Conservation (phyloP, 2,329 filamentous ascomycete genomes). For the Teratosphaeria zuluensis region DNA sequence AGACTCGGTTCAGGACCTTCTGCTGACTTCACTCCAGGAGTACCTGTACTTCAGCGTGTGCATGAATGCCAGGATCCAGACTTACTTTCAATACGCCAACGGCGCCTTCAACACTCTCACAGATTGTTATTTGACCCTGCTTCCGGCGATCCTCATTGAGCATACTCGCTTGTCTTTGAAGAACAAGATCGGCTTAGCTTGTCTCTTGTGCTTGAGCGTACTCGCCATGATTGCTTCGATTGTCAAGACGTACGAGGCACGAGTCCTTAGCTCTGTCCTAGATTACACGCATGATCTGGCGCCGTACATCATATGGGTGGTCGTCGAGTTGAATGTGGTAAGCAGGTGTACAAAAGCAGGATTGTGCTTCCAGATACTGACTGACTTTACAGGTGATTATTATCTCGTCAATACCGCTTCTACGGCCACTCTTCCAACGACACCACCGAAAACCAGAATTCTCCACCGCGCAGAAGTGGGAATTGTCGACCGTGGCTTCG, state of each 20-base stretch:
- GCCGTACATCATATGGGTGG: constrained; percentile 19
- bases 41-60: constrained; percentile 5
- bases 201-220: constrained; percentile 18
- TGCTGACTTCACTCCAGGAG: not conserved
- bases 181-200: constrained; percentile 16
- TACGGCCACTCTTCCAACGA: constrained; percentile 17
- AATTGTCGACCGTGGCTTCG: constrained; percentile 1
- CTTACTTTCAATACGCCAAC: constrained; percentile 12
- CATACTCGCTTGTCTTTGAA: constrained; percentile 17
- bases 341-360: not conserved
- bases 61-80: constrained; percentile 7
- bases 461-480: constrained; percentile 1
- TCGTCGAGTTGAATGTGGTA: constrained; percentile 27
- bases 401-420: constrained; percentile 19
- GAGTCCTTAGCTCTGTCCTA: constrained; percentile 13
- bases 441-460: not conserved
- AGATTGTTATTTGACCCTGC: constrained; percentile 19
- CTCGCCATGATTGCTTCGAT: constrained; percentile 22
- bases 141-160: constrained; percentile 22
- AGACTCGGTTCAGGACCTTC: not conserved
- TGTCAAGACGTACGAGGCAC: constrained; percentile 23
- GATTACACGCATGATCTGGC: constrained; percentile 22
- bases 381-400: constrained; percentile 12
- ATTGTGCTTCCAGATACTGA: not conserved
- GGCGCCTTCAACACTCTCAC: constrained; percentile 22